These are phyloP conservation scores for Thelonectria rubi DNA, from an alignment of 2,329 filamentous ascomycete genomes.

Conservation along the genomic window DNA sequence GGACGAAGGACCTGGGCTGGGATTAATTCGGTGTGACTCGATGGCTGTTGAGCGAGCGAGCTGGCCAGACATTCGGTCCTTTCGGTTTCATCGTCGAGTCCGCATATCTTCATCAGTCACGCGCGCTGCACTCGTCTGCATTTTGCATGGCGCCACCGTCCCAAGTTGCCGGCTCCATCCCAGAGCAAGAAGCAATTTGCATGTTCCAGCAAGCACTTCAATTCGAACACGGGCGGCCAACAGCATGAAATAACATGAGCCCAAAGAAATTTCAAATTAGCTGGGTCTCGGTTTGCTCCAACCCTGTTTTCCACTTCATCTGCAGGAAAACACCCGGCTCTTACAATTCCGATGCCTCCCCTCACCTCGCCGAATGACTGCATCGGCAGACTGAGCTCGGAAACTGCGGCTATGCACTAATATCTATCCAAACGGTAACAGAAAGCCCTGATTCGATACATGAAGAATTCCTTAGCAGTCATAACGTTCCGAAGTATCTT, in stretches of 20 bases:
- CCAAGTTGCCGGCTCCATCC: neutral
- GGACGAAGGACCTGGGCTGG: neutral
- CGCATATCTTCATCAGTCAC: neutral
- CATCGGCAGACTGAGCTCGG: constrained; percentile 15
- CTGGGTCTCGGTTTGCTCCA: neutral
- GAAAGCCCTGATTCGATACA: too few species aligned
- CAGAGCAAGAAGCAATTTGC: neutral
- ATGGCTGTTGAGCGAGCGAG: neutral
- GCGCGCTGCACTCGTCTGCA: neutral
- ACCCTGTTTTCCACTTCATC: neutral
- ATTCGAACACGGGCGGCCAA: neutral
- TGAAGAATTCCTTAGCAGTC: too few species aligned
- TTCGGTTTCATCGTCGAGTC: neutral
- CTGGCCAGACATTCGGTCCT: neutral
- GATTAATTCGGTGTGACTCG: neutral
- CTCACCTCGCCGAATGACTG: constrained; percentile 34
- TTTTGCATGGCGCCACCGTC: neutral
- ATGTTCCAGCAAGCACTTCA: too few species aligned
- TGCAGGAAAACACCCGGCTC: constrained; percentile 19
- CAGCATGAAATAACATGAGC: neutral
- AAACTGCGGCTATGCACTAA: neutral
- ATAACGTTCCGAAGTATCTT: too few species aligned
- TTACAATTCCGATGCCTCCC: constrained; percentile 26
- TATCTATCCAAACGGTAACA: too few species aligned
- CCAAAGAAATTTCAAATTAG: neutral